Base-by-base conservation (phyloP, 2,329 filamentous ascomycete species). In the Penicillium sp. region DNA sequence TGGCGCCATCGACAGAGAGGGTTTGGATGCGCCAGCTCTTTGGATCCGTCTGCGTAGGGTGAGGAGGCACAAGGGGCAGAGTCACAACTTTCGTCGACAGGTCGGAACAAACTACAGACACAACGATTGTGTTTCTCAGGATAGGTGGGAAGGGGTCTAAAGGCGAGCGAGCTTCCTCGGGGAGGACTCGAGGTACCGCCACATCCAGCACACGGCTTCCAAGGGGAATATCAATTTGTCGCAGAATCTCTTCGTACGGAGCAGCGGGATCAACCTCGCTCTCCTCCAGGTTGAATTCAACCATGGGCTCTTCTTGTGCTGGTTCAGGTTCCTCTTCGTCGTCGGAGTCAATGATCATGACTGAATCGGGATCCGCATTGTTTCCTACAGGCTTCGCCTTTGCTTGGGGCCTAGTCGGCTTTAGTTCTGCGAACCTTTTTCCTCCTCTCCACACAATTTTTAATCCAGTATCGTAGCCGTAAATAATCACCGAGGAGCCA, bases 381-480 rank as follows among this genome's bases (percentile, higher is more conserved):
- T 67, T 65, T 50, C 53, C 55, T 50, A 61, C 55, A 31, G 58
- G 52, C 45, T 63, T 70, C 18, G 59, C 56, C 31, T 63, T 62
- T 60, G 73, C 54, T 46, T 58, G 23, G 64, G 59, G 35, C 13
- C 55, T 55, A 4, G 61, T 46, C 35, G 66, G 54, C 58, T 71
- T 66, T 37, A 64, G 53, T 27, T 61, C 55, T 34, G 78, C 78
- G 52, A 82, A 76, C 1, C 73, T 71, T 31, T 74, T 76, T 4
- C 84, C 84, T 41, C 83, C 83, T 69, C 82, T 77, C 85, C 85
- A 87, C 31, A 85, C 61, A 46, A 87, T 71, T 54, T 79, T 79
- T 23, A 88, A 62, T 6, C 85, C 85, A 40, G 75, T 76, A 40
- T 82, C 79, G 60, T 86, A 80, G 45, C 80, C 85, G 61, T 84